Conservation (phyloP, 78 protist species). For the Protostelium mycophagum region DNA sequence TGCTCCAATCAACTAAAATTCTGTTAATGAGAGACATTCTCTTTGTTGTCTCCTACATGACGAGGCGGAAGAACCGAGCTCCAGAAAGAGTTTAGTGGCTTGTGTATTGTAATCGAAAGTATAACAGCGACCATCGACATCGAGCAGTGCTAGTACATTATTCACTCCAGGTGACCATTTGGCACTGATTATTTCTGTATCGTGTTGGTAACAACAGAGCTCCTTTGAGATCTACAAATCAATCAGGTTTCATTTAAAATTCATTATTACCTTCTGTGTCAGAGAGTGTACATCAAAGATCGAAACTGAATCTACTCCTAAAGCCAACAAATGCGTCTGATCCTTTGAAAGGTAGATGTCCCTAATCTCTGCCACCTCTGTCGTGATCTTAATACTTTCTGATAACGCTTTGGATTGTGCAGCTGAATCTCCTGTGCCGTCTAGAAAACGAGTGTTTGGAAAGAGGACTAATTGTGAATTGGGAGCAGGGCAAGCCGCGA, state of each 20-base stretch:
- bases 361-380: neutral
- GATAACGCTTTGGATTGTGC: neutral
- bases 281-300: neutral
- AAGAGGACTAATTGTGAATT: neutral
- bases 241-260: neutral
- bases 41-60: neutral
- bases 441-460: neutral
- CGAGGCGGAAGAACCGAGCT: too few relatives aligned
- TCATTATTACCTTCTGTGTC: neutral
- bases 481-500: neutral
- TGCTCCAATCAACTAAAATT: neutral
- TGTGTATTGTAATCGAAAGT: too few relatives aligned
- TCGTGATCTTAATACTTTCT: neutral
- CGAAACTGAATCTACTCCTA: neutral
- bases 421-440: neutral
- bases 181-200: neutral
- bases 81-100: too few relatives aligned
- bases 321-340: neutral
- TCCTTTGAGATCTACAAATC: neutral
- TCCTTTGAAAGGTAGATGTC: neutral
- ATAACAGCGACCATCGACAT: neutral
- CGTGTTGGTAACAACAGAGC: neutral
- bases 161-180: neutral
- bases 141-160: neutral
- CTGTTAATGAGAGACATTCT: neutral